Base-by-base conservation (phyloP, 208 protist species). In the Leishmania tarentolae region DNA sequence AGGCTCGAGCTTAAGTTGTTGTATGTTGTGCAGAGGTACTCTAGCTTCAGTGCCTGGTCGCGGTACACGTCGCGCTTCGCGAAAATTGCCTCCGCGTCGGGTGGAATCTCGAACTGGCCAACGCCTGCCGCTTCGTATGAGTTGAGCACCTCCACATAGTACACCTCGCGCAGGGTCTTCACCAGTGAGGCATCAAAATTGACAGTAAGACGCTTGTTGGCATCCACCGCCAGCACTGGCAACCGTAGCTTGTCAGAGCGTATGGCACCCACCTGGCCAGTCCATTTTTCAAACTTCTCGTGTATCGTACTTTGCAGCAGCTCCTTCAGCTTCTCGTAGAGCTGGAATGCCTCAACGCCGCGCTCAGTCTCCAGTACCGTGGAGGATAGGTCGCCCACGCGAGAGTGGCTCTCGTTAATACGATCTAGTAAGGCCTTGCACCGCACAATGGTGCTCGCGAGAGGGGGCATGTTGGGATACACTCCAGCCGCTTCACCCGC, bases 111-210 rank as follows among this genome's bases (percentile, higher is more conserved):
- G 47, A 98, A 97, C 50, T 87, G 82, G 77, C 87, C 86, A 9
- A 92, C 86, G 0, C 81, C 85, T 28, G 80, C 73, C 35, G 78
- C 40, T 46, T 96, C 90, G 88, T 93, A 96, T 28, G 96, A 96
- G 85, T 98, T 98, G 75, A 99, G 93, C 31, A 97, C 88, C 81
- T 98, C 93, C 35, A 99, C 78, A 87, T 99, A 99, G 85, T 98
- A 98, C 53, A 99, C 96, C 87, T 99, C 99, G 72, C 96, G 93
- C 65, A 99, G 90, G 69, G 98, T 96, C 79, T 96, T 94, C 37
- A 99, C 96, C 24, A 99, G 92, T 6, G 91, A 90, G n/a, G 96
- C 83, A 85, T 99, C 98, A 85, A 99, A 99, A 89, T 99, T 99
- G 66, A 99, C 98, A 28, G 83, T 76, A 21, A 99, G 82, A 24